These are phyloP conservation scores for Dothiorella sarmentorum DNA, from an alignment of 2,329 filamentous ascomycete genomes.

Conservation along the genomic window DNA sequence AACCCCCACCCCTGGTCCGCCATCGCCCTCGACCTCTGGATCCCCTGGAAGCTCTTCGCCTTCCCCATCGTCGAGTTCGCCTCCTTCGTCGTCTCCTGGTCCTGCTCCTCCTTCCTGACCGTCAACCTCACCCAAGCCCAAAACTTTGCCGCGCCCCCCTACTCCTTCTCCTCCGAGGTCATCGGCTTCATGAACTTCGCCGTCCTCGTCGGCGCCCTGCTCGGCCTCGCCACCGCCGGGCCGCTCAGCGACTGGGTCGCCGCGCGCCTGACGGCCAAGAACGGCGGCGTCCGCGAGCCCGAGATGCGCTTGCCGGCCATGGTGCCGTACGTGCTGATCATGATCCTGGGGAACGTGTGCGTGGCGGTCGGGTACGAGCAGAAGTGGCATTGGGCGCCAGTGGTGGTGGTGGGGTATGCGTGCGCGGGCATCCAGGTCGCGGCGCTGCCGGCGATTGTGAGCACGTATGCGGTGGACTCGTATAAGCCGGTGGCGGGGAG, in stretches of 20 bases:
- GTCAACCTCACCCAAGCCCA: conserved; percentile 59
- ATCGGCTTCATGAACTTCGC: conserved; percentile 59
- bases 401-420: conserved; percentile 58
- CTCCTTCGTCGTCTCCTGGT: conserved; percentile 60
- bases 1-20: conserved; percentile 46
- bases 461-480: conserved; percentile 59
- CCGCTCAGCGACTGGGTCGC: conserved; percentile 57
- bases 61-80: conserved; percentile 64
- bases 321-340: conserved; percentile 56
- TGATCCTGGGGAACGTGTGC: conserved; percentile 57
- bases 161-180: conserved; percentile 49
- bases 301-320: conserved; percentile 57
- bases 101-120: conserved; percentile 55
- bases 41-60: conserved; percentile 59
- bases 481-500: conserved; percentile 62
- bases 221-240: conserved; percentile 55
- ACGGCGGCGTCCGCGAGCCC: conserved; percentile 55
- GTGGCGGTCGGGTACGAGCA: conserved; percentile 53
- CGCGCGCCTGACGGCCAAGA: conserved; percentile 50
- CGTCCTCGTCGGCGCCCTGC: conserved; percentile 51
- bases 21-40: conserved; percentile 54
- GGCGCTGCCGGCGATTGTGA: conserved; percentile 57
- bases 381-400: conserved; percentile 52
- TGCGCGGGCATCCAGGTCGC: conserved; percentile 58
- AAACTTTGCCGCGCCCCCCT: conserved; percentile 54